Base-by-base conservation (phyloP, 331 rosid genomes). In the Rhamnella rubrinervis region DNA sequence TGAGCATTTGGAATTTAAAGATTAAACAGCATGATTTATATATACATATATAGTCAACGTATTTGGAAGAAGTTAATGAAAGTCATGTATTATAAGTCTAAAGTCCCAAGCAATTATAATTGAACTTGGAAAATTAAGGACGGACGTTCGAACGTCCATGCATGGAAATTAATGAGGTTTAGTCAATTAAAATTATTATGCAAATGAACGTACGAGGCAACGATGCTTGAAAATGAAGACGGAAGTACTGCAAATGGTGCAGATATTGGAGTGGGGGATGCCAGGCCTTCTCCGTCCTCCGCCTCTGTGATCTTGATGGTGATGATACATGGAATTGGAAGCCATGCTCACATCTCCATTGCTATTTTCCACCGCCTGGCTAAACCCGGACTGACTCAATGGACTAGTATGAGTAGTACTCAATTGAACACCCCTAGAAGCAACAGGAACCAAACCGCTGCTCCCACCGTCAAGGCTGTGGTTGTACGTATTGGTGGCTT, bases 221-320 rank as follows among this genome's bases (percentile, higher is more conserved):
- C 96, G 86, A 15, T 89, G 87, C 56, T 87, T 86, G 81, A 92
- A 83, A 21, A 92, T 37, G 51, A 85, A 83, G 75, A 78, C 74
- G 66, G 88, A 86, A 63, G 76, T 85, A 50, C 63, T 81, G 65
- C 98, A 93, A 65, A 81, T 40, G 65, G 93, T 70, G 76, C 97
- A 93, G 50, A 90, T 93, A 62, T 85, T 86, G 21, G 97, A 90
- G 83, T 93, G 96, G 62, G 92, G 96, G 80, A 92, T 79, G 74
- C 97, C 98, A 0, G 89, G 87, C 19, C 98, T 66, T 58, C 95
- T 75, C 20, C 85, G 19, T 17, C 73, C 80, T 61, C 68, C 78
- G 12, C 76, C 86, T 77, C 73, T 61, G 8, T 67, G 23, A 55
- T 55, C 60, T 55, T 31, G 35, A 31, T 53, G 58, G n/a, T 46